A percentile compares a stretch with the other conserved stretches of the same genome.
phyloP scores from a whole-genome alignment of 495 filamentous ascomycete genomes.

The Xylaria castorea region DNA sequence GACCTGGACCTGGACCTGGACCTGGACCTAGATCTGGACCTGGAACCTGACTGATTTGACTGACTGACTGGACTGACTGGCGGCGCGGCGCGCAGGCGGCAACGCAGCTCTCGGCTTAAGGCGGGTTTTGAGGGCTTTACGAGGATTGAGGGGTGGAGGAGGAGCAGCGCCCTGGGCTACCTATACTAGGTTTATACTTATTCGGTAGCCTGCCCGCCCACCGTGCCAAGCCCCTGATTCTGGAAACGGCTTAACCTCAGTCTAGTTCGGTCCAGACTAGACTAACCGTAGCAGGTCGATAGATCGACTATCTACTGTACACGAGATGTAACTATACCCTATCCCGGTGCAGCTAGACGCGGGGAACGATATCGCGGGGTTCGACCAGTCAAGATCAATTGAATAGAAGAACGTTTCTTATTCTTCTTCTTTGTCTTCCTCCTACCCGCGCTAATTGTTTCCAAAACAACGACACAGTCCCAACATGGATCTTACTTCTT shows the following conservation, averaged over 20 bases:
- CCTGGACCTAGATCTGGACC: not conserved
- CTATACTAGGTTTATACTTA: slow-evolving; percentile 25
- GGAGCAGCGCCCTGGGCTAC: slow-evolving; percentile 25
- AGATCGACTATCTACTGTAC: too few species aligned
- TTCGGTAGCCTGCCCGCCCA: slow-evolving; percentile 5
- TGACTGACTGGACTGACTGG: not conserved
- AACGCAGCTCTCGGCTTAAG: slow-evolving; percentile 39
- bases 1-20: not conserved
- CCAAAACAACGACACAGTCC: not conserved
- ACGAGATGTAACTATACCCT: not conserved
- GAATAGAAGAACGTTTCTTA: not conserved
- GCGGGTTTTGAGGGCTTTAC: slow-evolving; percentile 43
- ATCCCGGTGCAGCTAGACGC: slow-evolving; percentile 8
- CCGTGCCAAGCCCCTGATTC: slow-evolving; percentile 21
- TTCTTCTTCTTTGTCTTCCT: not conserved
- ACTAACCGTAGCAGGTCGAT: not conserved
- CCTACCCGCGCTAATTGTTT: not conserved
- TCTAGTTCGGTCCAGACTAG: not conserved
- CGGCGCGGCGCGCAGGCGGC: not conserved
- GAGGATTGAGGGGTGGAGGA: slow-evolving; percentile 29
- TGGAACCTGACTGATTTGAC: not conserved
- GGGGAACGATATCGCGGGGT: slow-evolving; percentile 5
- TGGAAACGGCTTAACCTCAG: slow-evolving; percentile 23
- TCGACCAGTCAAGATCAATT: not conserved
- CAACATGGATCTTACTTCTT: not conserved